Evolutionary conservation across 768 basidiomycete species (phyloP), one percentile per base, ranked within the genome.

Genomic region (Rubroboletus pulcherrimus): DNA sequence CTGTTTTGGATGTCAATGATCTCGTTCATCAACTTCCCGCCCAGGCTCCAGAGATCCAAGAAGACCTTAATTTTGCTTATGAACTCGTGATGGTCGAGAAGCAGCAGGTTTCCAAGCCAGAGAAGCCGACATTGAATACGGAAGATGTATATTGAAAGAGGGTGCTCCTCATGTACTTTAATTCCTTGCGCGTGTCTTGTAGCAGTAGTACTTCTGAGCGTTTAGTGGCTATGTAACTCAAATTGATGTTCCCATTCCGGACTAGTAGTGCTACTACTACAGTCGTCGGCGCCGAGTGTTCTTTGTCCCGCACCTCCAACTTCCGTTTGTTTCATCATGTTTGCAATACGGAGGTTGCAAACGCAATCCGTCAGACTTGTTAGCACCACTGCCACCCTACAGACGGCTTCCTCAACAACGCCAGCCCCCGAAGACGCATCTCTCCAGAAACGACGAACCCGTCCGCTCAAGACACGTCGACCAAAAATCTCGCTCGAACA

Each of bases 401-500:
- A 42, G 29, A 44, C 61, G 9, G 35, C 58, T 12, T 44, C 67
- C 4, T 49, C 61, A 4, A 41, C 47, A 0, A 12, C 43, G 11
- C 31, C 48, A 24, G 55, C 40, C 17, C 14, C 47, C 1, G 64
- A 56, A 24, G 56, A 50, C 12, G 51, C 38, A 7, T 15, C 61
- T 10, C 3, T 46, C 31, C 34, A 38, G 21, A 56, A 33, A 51
- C 55, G 51, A 26, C 59, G 55, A 26, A 26, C 14, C 2, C 69
- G 60, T 33, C 59, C 52, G 12, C 48, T 66, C 29, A 71, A 63
- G 38, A 62, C 76, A 19, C 68, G 71, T 57, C 77, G 87, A 19
- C 80, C 87, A 5, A 57, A 68, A 14, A 85, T 87, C 47, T 80
- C 78, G 24, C 65, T 78, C 9, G 72, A 74, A 41, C 72, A 71